Evolutionary conservation across 2,329 filamentous ascomycete species (phyloP).

Genomic region (Cercospora zeina): DNA sequence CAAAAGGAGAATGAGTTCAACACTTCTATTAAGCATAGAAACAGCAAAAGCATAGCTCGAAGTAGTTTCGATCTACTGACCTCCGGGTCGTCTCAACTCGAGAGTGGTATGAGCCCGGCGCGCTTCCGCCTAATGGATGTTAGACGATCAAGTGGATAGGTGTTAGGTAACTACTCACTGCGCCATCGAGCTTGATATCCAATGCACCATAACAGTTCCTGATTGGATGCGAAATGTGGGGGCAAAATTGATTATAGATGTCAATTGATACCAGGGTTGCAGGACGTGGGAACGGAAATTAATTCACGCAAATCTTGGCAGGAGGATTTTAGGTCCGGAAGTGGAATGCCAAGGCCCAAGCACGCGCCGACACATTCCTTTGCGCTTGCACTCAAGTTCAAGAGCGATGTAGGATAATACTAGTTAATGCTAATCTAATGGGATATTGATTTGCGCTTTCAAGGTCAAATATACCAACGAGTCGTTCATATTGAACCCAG

Average conservation of each 20-base stretch:
- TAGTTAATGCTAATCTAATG: no score
- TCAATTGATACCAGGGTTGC: not conserved
- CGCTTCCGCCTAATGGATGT: constrained; percentile 2
- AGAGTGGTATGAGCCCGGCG: constrained; percentile 23
- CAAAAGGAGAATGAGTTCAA: not conserved
- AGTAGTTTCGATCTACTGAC: constrained; percentile 19
- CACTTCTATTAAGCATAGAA: not conserved
- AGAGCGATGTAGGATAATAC: no score
- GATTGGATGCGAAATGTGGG: not conserved
- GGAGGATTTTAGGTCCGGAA: not conserved
- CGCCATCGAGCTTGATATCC: constrained; percentile 4
- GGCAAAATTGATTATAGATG: not conserved
- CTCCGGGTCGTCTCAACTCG: no score
- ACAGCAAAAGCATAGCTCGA: constrained; percentile 6
- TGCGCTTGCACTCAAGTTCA: no score
- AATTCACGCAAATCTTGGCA: not conserved
- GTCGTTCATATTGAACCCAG: no score
- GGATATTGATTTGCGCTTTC: no score
- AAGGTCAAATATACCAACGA: no score
- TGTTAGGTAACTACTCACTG: not conserved
- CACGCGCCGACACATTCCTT: not conserved
- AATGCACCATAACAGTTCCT: not conserved
- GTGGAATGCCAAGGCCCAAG: not conserved
- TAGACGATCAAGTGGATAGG: not conserved
- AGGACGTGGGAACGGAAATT: not conserved